These are phyloP conservation scores for Carallia brachiata DNA, from an alignment of 345 rosid genomes.

Conservation along the genomic window DNA sequence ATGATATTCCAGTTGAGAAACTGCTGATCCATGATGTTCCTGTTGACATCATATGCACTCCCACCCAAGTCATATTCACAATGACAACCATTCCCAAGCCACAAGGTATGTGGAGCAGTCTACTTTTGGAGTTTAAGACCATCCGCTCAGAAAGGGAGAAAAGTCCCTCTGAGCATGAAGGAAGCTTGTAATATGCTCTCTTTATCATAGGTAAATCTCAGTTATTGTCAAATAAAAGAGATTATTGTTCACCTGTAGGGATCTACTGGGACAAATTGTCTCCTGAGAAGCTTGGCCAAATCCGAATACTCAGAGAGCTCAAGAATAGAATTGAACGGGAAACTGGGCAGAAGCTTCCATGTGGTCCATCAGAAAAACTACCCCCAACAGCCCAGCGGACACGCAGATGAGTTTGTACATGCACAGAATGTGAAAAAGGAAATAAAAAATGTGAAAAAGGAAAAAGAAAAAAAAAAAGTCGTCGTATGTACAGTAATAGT, in stretches of 20 bases:
- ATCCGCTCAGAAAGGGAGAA: background rate
- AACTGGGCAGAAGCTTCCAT: constrained; percentile 66
- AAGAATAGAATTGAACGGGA: constrained; percentile 58
- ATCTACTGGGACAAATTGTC: constrained; percentile 84
- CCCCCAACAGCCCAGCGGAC: constrained; percentile 63
- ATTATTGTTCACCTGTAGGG: constrained; percentile 34
- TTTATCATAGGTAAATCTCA: background rate
- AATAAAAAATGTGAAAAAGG: background rate
- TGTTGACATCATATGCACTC: constrained; percentile 86
- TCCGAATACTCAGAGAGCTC: constrained; percentile 73
- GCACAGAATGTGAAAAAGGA: background rate
- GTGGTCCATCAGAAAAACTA: constrained; percentile 67
- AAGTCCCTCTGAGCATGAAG: background rate
- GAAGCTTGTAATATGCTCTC: background rate
- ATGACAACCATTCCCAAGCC: constrained; percentile 71
- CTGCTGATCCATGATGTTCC: constrained; percentile 84
- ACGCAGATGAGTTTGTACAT: constrained; percentile 17
- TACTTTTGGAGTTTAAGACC: background rate
- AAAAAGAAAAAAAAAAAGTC: background rate
- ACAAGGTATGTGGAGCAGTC: constrained; percentile 47
- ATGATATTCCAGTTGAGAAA: constrained; percentile 79
- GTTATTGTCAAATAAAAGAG: background rate
- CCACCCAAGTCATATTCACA: constrained; percentile 72
- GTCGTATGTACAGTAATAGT: background rate
- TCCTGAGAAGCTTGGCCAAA: constrained; percentile 76